phyloP scores from a whole-genome alignment of 192 early-diverging fungal species.

The Pilaira anomala region DNA sequence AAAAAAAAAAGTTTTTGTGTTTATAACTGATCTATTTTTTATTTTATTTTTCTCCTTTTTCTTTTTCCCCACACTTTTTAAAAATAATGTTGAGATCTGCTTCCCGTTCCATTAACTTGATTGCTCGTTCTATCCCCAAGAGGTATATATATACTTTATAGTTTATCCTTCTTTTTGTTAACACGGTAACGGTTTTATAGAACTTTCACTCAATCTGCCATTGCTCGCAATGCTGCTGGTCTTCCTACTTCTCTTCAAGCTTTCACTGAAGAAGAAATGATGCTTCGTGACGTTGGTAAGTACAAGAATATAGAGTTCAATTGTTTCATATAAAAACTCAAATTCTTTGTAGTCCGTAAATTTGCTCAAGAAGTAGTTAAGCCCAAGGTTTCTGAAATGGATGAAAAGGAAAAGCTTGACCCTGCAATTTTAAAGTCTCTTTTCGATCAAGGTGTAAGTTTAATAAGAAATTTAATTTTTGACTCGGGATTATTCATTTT shows the following conservation, averaged over 20 bases:
- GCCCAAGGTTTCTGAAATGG: constrained; percentile 88
- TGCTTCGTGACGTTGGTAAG: constrained; percentile 76
- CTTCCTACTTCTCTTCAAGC: constrained; percentile 64
- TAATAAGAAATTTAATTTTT: too few relatives aligned
- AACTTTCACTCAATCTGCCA: constrained; percentile 47
- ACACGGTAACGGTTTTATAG: too few relatives aligned
- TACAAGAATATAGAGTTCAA: neutral
- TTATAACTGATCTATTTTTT: neutral
- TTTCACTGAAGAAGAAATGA: constrained; percentile 85
- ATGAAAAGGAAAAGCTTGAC: constrained; percentile 85
- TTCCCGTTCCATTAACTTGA: constrained; percentile 13
- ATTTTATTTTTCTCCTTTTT: neutral
- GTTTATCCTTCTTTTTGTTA: too few relatives aligned
- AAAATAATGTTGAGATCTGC: constrained; percentile 21
- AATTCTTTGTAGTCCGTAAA: constrained; percentile 55
- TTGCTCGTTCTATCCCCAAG: constrained; percentile 27
- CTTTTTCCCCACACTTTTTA: neutral
- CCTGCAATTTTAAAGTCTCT: constrained; percentile 73
- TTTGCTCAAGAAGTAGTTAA: constrained; percentile 83
- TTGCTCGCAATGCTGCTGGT: constrained; percentile 36
- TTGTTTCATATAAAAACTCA: neutral
- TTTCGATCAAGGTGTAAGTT: constrained; percentile 86
- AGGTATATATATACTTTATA: constrained; percentile 21
- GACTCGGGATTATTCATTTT: too few relatives aligned
- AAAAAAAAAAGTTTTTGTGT: too few relatives aligned